A percentile compares a stretch with the other conserved stretches of the same genome.
phyloP scores from a whole-genome alignment of 23 red algal genomes.

The Gracilaria gracilis region DNA sequence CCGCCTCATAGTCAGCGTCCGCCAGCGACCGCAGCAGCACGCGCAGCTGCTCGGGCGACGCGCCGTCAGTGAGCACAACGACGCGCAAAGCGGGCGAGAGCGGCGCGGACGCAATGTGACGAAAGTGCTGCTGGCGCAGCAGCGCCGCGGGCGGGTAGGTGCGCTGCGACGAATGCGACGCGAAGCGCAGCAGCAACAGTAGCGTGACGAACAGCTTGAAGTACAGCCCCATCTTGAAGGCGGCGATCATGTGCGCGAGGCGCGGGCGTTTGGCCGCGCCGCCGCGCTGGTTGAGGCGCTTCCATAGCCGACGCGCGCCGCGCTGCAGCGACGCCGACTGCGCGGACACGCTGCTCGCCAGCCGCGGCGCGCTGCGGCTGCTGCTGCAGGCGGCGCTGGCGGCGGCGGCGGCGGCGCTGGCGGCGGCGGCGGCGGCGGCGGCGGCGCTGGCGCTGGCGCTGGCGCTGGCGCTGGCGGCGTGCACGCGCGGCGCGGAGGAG shows the following conservation, averaged over 20 bases:
- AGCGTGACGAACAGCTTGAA: constrained; percentile 64
- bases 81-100: constrained; percentile 40
- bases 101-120: constrained; percentile 22
- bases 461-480: background rate
- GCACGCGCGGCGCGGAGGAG: too few relatives aligned
- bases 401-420: background rate
- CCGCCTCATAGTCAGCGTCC: constrained; percentile 38
- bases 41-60: background rate
- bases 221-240: constrained; percentile 66
- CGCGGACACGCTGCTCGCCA: background rate
- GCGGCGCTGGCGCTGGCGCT: background rate
- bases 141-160: constrained; percentile 11
- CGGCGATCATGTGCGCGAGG: constrained; percentile 30
- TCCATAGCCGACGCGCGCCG: constrained; percentile 41
- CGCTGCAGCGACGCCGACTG: background rate
- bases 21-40: constrained; percentile 27
- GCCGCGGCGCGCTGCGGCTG: background rate
- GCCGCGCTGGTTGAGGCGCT: constrained; percentile 22
- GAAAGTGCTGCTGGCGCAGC: constrained; percentile 14
- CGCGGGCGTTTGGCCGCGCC: constrained; percentile 18
- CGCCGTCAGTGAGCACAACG: constrained; percentile 15
- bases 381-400: background rate
- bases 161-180: constrained; percentile 47
- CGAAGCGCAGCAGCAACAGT: constrained; percentile 47
- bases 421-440: background rate